Evolutionary conservation across 768 basidiomycete genomes (phyloP), one percentile per base, ranked within the genome.

Genomic region (Suillus bovinus): DNA sequence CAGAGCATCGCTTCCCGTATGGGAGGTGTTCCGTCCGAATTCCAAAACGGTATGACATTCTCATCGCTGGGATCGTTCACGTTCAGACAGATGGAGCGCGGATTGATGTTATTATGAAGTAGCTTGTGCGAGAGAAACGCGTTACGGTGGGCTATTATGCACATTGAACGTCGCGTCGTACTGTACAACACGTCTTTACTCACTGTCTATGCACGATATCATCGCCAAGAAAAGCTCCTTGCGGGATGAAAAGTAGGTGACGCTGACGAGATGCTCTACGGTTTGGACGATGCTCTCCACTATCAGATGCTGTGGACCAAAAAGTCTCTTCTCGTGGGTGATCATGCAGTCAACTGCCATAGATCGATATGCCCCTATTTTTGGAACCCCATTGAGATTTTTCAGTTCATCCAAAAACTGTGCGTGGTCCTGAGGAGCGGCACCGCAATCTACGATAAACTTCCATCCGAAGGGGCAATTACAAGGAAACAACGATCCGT

Each of bases 211-310:
- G 27, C 47, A 47, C 4, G 47, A 24, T 29, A 47, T 27, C 16
- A 47, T 47, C 6, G 47, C 47, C 24, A 2, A 47, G 47, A 47
- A 47, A 47, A 47, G 29, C 47, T 47, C 47, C 14, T 27, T 27
- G 47, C 47, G 47, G 24, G 47, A 47, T 47, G 47, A 47, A 47
- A 47, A 47, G 27, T 47, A 47, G 24, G 47, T 47, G 47, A 47
- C 27, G 16, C 14, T 14, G 24, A 47, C 14, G 24, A 47, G 47
- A 27, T 47, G 47, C 24, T 47, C 47, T 47, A 47, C 47, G 7
- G 47, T 47, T 47, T 47, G 47, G 47, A 47, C 9, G 27, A 47
- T 24, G 47, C 47, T 47, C 24, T 47, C 47, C 14, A 47, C 47
- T 14, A 47, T 47, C 24, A 16, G 47, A 27, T 47, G 47, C 14